These are phyloP conservation scores for Raffaelea arxii DNA, from an alignment of 2,329 filamentous ascomycete genomes.

Conservation along the genomic window DNA sequence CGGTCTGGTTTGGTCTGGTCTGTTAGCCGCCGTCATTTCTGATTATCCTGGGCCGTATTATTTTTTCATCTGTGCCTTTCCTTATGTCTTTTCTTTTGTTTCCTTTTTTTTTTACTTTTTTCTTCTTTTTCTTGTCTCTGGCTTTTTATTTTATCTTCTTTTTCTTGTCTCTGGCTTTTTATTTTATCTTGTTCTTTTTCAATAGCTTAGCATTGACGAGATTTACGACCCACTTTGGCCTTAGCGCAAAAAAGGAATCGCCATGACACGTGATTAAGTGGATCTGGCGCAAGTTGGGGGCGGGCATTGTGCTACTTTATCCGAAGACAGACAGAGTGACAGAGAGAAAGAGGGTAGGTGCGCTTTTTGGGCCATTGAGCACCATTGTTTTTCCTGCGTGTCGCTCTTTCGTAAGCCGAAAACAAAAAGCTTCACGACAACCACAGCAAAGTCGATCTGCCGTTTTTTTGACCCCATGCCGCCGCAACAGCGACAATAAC, in stretches of 20 bases:
- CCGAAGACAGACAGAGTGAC: too few species aligned
- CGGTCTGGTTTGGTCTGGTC: background rate
- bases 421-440: constrained; percentile 3
- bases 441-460: too few species aligned
- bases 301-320: too few species aligned
- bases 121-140: background rate
- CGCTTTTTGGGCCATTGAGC: too few species aligned
- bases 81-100: background rate
- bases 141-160: background rate
- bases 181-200: background rate
- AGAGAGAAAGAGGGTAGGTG: too few species aligned
- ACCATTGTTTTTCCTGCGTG: background rate
- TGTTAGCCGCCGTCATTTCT: too few species aligned
- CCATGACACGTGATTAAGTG: too few species aligned
- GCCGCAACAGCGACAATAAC: too few species aligned
- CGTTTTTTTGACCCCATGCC: background rate
- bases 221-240: background rate
- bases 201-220: background rate
- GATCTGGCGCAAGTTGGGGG: too few species aligned
- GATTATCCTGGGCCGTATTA: background rate
- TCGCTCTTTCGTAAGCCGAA: background rate
- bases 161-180: background rate
- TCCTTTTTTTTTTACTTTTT: background rate
- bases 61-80: background rate
- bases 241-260: too few species aligned